phyloP scores from a whole-genome alignment of 2,329 filamentous ascomycete species.

The Fusarium neocosmosporiellum region DNA sequence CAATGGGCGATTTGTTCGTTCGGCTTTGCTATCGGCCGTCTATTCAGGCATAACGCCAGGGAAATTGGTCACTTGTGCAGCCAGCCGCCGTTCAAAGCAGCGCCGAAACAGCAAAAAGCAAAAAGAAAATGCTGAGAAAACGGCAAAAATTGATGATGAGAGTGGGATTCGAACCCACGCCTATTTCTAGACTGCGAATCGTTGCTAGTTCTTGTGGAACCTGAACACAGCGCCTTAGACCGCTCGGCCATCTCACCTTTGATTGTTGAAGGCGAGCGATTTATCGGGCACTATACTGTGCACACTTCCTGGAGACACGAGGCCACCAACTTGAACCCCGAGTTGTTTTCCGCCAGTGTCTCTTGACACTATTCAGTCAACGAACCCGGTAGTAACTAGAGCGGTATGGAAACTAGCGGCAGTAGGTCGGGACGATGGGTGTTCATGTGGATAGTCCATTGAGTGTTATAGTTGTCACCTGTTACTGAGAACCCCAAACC shows the following conservation, averaged over 20 bases:
- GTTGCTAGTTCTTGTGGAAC: conserved; percentile 6
- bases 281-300: background rate
- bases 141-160: background rate
- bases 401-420: no score
- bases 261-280: background rate
- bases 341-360: no score
- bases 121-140: background rate
- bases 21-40: background rate
- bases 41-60: background rate
- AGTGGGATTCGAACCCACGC: conserved; percentile 15
- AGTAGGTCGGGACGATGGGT: no score
- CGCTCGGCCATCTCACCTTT: conserved; percentile 13
- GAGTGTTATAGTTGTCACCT: no score
- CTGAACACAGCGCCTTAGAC: conserved; percentile 18
- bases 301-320: accelerated
- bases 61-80: background rate
- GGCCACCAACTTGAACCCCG: no score
- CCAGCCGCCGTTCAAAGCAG: background rate
- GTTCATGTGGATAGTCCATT: no score
- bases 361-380: no score
- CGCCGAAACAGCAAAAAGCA: background rate
- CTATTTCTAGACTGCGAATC: conserved; percentile 14
- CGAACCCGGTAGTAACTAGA: no score
- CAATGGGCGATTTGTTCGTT: background rate
- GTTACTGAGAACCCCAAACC: no score